Conservation (phyloP, 257 asterid species). For the Oldenlandia corymbosa region DNA sequence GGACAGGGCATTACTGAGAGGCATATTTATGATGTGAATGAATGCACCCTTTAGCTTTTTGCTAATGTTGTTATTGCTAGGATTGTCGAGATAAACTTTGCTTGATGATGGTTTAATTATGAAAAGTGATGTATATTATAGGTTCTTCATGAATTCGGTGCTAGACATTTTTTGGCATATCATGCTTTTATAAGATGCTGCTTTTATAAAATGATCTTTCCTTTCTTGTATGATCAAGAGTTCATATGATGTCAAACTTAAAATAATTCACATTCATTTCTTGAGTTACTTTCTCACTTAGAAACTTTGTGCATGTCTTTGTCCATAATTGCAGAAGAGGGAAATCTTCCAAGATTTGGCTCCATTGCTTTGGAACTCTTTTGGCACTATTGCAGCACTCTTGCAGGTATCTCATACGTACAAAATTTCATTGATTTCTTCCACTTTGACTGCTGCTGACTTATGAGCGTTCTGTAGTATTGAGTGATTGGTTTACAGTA, state of each 20-base stretch:
- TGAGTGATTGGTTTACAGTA: no score
- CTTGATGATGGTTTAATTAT: no score
- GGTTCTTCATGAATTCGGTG: neutral
- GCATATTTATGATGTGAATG: neutral
- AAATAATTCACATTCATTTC: neutral
- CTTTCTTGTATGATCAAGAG: no score
- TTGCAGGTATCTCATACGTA: conserved; percentile 56
- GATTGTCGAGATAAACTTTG: no score
- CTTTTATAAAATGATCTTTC: neutral
- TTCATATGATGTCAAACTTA: no score
- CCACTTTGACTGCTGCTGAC: neutral
- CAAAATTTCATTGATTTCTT: neutral
- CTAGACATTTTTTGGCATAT: no score
- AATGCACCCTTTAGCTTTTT: neutral
- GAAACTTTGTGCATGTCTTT: conserved; percentile 1
- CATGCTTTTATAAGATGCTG: neutral
- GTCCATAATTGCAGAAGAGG: conserved; percentile 51
- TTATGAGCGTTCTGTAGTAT: no score
- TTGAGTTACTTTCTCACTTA: neutral
- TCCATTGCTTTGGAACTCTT: conserved; percentile 90
- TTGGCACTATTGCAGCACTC: conserved; percentile 90
- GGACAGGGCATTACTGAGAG: neutral
- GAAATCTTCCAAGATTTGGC: conserved; percentile 89
- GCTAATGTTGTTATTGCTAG: neutral
- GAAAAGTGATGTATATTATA: no score